Evolutionary conservation across 345 rosid genomes (phyloP).

Genomic region (Eucalyptus tenuipes): DNA sequence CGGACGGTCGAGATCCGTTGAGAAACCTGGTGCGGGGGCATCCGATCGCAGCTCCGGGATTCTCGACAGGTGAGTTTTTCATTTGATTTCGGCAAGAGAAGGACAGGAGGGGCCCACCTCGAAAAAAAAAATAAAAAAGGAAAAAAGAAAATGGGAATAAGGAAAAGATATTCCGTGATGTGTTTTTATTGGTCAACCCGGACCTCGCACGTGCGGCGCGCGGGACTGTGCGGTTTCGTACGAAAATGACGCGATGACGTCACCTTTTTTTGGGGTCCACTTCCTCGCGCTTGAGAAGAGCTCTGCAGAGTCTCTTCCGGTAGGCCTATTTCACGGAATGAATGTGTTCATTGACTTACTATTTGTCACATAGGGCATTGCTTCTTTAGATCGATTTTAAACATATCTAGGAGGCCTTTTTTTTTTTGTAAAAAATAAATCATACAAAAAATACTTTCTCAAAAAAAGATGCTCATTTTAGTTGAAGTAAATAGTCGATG

Average conservation of each 20-base stretch:
- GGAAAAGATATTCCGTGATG: background rate
- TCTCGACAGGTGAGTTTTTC: background rate
- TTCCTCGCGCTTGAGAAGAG: background rate
- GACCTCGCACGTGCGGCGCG: background rate
- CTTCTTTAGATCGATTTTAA: background rate
- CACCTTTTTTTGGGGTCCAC: background rate
- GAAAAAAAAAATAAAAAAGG: background rate
- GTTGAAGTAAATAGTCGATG: too few relatives aligned
- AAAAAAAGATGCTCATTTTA: background rate
- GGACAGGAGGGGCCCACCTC: background rate
- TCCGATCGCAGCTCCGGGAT: background rate
- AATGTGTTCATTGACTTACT: background rate
- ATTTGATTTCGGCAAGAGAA: background rate
- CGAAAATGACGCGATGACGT: background rate
- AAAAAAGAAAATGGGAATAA: background rate
- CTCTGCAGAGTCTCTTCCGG: background rate
- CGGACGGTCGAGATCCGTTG: background rate
- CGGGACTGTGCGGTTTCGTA: background rate
- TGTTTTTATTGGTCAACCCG: background rate
- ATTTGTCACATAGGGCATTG: background rate
- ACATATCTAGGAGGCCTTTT: rapidly evolving
- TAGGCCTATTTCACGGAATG: background rate
- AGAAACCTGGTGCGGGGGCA: background rate
- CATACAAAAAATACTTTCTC: rapidly evolving
- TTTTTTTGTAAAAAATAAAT: too few relatives aligned